A percentile compares a stretch with the other conserved stretches of the same genome.
These are phyloP conservation scores for Wickerhamomyces hampshirensis DNA, from an alignment of 805 yeast species.

Conservation along the genomic window DNA sequence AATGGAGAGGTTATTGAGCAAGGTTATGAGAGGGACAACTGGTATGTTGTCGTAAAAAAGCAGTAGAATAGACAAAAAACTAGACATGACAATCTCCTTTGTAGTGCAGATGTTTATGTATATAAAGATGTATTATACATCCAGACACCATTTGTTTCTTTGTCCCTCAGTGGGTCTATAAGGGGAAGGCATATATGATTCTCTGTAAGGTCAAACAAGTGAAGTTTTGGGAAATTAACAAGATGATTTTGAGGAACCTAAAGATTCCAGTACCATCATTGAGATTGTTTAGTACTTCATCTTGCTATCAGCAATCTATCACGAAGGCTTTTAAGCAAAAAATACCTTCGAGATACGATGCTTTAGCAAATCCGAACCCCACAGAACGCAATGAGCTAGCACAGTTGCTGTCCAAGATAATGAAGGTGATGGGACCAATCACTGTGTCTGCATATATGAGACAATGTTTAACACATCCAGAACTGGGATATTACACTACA, in stretches of 20 bases:
- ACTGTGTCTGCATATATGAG: slow-evolving; percentile 71
- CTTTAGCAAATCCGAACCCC: no score
- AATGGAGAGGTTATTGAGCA: slow-evolving; percentile 62
- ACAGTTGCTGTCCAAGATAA: slow-evolving; percentile 26
- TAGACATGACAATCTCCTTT: no score
- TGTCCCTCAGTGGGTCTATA: no score
- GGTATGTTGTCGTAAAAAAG: slow-evolving; percentile 65
- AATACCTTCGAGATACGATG: background rate
- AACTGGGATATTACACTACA: slow-evolving; percentile 74
- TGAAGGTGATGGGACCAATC: slow-evolving; percentile 65
- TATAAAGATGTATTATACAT: no score
- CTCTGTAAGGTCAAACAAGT: no score
- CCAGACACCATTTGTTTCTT: no score
- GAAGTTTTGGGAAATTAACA: no score
- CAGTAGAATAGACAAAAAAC: slow-evolving; percentile 1
- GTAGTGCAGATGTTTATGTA: no score
- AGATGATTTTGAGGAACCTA: no score
- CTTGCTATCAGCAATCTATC: background rate
- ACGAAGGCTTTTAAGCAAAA: background rate
- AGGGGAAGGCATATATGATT: no score
- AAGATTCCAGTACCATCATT: no score
- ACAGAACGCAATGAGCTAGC: slow-evolving; percentile 6
- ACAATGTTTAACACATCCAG: slow-evolving; percentile 75
- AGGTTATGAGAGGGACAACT: slow-evolving; percentile 92
- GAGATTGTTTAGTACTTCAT: no score